Conservation (phyloP, 805 yeast species). For the Metschnikowia santaceciliae region DNA sequence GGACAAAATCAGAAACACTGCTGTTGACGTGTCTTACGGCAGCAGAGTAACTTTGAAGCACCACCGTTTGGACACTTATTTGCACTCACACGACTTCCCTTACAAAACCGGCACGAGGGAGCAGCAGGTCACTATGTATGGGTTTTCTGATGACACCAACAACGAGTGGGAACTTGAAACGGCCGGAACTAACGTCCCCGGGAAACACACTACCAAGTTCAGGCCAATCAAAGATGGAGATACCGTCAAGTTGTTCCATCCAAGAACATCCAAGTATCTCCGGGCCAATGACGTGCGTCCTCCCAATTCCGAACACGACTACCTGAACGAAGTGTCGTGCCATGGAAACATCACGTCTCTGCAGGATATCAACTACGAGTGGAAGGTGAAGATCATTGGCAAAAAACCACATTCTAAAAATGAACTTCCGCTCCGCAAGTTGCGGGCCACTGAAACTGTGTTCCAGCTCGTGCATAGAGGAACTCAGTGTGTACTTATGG, state of each 20-base stretch:
- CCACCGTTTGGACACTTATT: slow-evolving; percentile 62
- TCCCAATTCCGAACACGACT: slow-evolving; percentile 87
- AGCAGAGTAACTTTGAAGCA: slow-evolving; percentile 72
- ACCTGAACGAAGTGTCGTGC: slow-evolving; percentile 77
- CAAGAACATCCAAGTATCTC: slow-evolving; percentile 59
- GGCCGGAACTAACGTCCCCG: slow-evolving; percentile 31
- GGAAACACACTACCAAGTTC: slow-evolving; percentile 34
- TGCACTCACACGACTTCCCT: slow-evolving; percentile 68
- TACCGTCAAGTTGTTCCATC: slow-evolving; percentile 65
- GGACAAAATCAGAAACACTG: slow-evolving; percentile 32
- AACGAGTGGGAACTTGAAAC: slow-evolving; percentile 72
- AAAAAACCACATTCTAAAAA: slow-evolving; percentile 32
- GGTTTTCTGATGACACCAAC: slow-evolving; percentile 52
- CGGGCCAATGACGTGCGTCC: slow-evolving; percentile 74
- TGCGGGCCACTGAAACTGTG: slow-evolving; percentile 58
- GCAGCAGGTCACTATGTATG: slow-evolving; percentile 77
- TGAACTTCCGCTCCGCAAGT: slow-evolving; percentile 33
- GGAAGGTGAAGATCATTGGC: slow-evolving; percentile 51
- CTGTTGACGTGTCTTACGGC: slow-evolving; percentile 71
- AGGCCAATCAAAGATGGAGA: slow-evolving; percentile 50
- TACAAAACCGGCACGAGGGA: slow-evolving; percentile 66
- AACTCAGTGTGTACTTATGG: slow-evolving; percentile 64
- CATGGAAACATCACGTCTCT: slow-evolving; percentile 53
- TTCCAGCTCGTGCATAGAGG: slow-evolving; percentile 67
- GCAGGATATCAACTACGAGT: slow-evolving; percentile 69